Base-by-base conservation (phyloP, 2,329 filamentous ascomycete species). In the Colletotrichum camelliae region DNA sequence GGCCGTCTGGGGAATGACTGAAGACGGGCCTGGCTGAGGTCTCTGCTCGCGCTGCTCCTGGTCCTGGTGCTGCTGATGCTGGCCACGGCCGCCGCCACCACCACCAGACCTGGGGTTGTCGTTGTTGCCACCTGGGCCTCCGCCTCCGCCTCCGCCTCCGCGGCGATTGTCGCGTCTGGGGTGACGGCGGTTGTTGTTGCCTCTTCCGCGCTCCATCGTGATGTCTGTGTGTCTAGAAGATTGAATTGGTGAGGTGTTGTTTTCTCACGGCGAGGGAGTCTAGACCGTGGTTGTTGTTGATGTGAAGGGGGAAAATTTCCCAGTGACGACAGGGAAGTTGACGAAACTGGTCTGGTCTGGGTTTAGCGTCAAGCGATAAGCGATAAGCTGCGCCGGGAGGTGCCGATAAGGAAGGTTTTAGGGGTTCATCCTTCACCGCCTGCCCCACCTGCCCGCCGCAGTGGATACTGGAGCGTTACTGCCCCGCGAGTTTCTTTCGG, bases 201-300 rank as follows among this genome's bases (percentile, higher is more conserved):
- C 70, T 75, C 73, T 75, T 75, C 73, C 72, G 18, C 70, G 73
- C 21, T 75, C 73, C 73, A 75, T 75, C 10, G n/a, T 65, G 62
- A 21, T 55, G 43, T 37, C 9, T 15, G 21, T 43, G 3, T 55
- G 5, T 43, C n/a, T 18, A 1, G 2, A 7, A 52, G 24, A 18
- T n/a, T 35, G 52, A 7, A 21, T 12, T 60, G 2, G 43, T 52
- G 43, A 7, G 43, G 10, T 52, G 43, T 13, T 52, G n/a, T 52
- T 52, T 52, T 52, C 10, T 52, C 43, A 65, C 67, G 60, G 68
- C 68, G 72, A 39, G 43, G 43, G 61, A 57, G 13, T 55, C 39
- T 18, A 39, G 13, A 55, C 72, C 67, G 72, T 70, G 21, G 0
- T 52, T 52, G 43, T 52, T 52, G 37, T 67, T 64, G 62, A 67